These are phyloP conservation scores for Diplodia scrobiculata DNA, from an alignment of 2,329 filamentous ascomycete species.

Conservation along the genomic window DNA sequence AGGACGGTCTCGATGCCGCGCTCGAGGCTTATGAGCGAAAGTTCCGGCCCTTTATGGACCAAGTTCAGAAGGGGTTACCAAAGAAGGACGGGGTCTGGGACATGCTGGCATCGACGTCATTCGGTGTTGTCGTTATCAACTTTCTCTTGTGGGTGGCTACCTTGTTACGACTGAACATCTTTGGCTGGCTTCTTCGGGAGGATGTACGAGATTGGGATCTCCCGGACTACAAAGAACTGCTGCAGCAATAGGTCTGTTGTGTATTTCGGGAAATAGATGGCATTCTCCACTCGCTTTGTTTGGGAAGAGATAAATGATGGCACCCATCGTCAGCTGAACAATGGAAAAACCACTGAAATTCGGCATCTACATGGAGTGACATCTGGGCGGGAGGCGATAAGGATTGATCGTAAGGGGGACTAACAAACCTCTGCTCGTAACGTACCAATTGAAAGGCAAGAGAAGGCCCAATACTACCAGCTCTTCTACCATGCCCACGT, in stretches of 20 bases:
- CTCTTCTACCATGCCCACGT: too few relatives aligned
- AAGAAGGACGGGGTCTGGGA: constrained; percentile 1
- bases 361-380: too few relatives aligned
- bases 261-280: too few relatives aligned
- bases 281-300: too few relatives aligned
- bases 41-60: constrained; percentile 33
- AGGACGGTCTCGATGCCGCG: constrained; percentile 32
- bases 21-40: constrained; percentile 35
- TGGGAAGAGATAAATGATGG: too few relatives aligned
- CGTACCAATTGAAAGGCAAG: too few relatives aligned
- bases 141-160: constrained; percentile 38
- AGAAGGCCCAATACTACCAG: too few relatives aligned
- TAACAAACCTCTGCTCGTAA: too few relatives aligned
- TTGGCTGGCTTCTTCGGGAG: constrained; percentile 40
- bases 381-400: too few relatives aligned
- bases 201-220: constrained; percentile 44
- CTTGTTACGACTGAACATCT: constrained; percentile 43
- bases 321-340: too few relatives aligned
- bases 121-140: constrained; percentile 43
- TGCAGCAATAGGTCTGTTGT: not conserved
- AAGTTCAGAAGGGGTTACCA: constrained; percentile 33
- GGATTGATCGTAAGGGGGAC: too few relatives aligned
- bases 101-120: constrained; percentile 37
- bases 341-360: too few relatives aligned
- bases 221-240: constrained; percentile 43